These are phyloP conservation scores for Cryptosporidium sp. DNA, from an alignment of 169 alveolate species.

Conservation along the genomic window DNA sequence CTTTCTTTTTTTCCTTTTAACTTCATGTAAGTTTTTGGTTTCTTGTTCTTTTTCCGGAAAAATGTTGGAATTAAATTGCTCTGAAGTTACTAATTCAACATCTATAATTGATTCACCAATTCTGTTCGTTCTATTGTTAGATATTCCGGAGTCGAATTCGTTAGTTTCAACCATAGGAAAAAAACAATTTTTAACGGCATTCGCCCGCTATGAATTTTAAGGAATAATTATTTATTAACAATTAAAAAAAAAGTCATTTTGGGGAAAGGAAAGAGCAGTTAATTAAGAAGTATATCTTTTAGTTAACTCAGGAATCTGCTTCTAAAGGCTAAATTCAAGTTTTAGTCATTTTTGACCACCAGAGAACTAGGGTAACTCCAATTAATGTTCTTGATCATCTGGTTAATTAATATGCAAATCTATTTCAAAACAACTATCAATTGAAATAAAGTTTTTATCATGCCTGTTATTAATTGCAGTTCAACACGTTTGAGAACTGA, in stretches of 20 bases:
- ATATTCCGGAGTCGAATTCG: neutral
- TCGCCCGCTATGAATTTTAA: neutral
- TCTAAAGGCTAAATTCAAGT: neutral
- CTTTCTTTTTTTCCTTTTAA: neutral
- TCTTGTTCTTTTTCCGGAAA: neutral
- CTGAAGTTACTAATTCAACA: neutral
- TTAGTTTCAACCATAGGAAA: neutral
- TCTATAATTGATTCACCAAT: neutral
- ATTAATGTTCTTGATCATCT: neutral
- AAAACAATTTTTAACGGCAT: too few species aligned
- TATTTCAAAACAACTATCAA: neutral
- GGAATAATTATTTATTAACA: too few species aligned
- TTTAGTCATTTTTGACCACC: neutral
- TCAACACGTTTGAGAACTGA: slow-evolving; percentile 33
- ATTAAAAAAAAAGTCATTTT: neutral
- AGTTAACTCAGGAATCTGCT: neutral
- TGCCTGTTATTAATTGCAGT: slow-evolving; percentile 33
- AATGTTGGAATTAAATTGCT: too few species aligned
- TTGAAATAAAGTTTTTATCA: neutral
- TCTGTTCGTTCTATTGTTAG: neutral
- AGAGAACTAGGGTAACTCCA: slow-evolving; percentile 14
- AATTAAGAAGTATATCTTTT: neutral
- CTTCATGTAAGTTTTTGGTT: neutral
- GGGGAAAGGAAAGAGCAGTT: neutral
- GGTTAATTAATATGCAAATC: slow-evolving; percentile 21